These are phyloP conservation scores for Talaromyces liani DNA, from an alignment of 495 filamentous ascomycete genomes.

Conservation along the genomic window DNA sequence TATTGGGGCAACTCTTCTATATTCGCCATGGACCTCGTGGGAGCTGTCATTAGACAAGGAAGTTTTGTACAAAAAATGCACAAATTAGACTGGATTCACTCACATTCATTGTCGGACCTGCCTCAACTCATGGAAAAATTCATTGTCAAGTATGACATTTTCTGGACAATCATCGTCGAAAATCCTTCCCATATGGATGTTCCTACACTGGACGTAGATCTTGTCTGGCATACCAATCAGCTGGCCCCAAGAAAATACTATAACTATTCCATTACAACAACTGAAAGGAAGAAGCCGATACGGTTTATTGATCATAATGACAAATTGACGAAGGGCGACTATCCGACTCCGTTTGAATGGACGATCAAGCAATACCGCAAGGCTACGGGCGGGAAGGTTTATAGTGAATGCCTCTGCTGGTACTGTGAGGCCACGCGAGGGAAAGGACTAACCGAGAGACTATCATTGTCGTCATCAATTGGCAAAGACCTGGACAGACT, in stretches of 20 bases:
- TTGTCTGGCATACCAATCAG: conserved; percentile 67
- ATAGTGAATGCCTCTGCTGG: conserved; percentile 84
- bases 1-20: conserved; percentile 71
- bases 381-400: conserved; percentile 50
- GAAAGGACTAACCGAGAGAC: conserved; percentile 42
- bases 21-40: conserved; percentile 68
- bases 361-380: conserved; percentile 65
- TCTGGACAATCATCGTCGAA: conserved; percentile 55
- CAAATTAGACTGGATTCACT: conserved; percentile 68
- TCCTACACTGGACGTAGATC: conserved; percentile 78
- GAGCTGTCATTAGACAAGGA: conserved; percentile 74
- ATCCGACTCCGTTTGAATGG: conserved; percentile 60
- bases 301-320: conserved; percentile 77
- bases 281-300: not conserved
- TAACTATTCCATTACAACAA: conserved; percentile 32
- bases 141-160: conserved; percentile 61
- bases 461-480: conserved; percentile 20
- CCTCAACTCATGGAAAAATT: conserved; percentile 57
- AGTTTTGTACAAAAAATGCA: conserved; percentile 79
- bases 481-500: conserved; percentile 28
- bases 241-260: conserved; percentile 61
- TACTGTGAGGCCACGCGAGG: conserved; percentile 73
- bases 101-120: conserved; percentile 38
- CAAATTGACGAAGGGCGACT: conserved; percentile 59
- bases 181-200: conserved; percentile 54